These are phyloP conservation scores for Cymbomonas tetramitiformis DNA, from an alignment of 139 green algal genomes.

Conservation along the genomic window DNA sequence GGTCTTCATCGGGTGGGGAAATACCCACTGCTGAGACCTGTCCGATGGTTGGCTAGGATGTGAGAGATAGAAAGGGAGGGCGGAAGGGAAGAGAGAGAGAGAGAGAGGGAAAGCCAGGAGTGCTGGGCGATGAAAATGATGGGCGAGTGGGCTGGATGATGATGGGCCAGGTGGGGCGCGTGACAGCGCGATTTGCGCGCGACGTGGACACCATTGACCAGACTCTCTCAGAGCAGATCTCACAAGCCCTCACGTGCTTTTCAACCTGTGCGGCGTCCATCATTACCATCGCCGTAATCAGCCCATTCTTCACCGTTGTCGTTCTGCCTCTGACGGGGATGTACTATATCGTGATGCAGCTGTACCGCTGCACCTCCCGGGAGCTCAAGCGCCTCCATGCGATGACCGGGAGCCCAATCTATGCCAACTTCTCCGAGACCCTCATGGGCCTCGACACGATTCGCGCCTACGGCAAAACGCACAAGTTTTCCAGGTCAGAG, in stretches of 20 bases:
- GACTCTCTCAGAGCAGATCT: conserved; percentile 40
- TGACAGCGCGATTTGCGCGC: conserved; percentile 73
- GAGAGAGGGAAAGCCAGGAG: no score
- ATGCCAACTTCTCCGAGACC: conserved; percentile 53
- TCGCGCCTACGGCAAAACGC: conserved; percentile 31
- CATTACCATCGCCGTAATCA: conserved; percentile 43
- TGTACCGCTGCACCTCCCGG: conserved; percentile 57
- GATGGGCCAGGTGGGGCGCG: no score
- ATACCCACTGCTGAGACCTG: no score
- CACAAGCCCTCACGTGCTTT: neutral
- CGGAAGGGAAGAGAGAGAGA: no score
- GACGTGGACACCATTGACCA: conserved; percentile 68
- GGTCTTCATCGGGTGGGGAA: no score
- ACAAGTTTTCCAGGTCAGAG: conserved; percentile 24
- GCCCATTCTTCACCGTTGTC: conserved; percentile 47
- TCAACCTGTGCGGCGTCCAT: conserved; percentile 23
- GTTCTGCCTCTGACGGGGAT: conserved; percentile 56
- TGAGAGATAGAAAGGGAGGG: no score
- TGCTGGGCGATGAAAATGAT: no score
- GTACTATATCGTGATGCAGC: neutral
- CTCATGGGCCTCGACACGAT: conserved; percentile 58
- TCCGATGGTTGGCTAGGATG: no score
- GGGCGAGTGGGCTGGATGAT: no score
- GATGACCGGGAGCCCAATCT: conserved; percentile 58
- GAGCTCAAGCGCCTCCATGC: conserved; percentile 83